Evolutionary conservation across 371 early-diverging fungal species (phyloP).

Genomic region (Mucor saturninus): DNA sequence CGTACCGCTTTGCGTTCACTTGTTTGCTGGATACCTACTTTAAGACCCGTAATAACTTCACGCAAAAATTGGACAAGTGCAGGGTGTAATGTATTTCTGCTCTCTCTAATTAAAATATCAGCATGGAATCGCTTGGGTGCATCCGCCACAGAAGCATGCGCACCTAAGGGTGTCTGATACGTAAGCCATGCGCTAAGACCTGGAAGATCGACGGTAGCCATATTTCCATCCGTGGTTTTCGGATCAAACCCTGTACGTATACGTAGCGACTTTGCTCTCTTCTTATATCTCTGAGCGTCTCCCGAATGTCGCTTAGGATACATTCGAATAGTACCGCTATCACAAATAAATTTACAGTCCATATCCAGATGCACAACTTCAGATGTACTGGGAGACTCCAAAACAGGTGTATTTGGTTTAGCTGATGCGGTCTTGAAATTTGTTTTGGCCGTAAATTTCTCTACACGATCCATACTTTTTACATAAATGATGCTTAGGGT

Average conservation of each 20-base stretch:
- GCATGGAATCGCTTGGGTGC: conserved; percentile 62
- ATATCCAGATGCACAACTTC: conserved; percentile 41
- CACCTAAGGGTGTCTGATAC: conserved; percentile 70
- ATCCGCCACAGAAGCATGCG: conserved; percentile 37
- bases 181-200: conserved; percentile 62
- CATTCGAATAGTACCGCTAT: conserved; percentile 55
- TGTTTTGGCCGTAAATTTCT: conserved; percentile 50
- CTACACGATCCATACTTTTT: conserved; percentile 60
- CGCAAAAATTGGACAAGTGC: conserved; percentile 74
- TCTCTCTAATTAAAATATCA: conserved; percentile 75
- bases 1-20: conserved; percentile 47
- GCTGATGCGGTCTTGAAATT: conserved; percentile 29
- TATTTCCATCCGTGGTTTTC: conserved; percentile 41
- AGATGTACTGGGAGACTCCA: conserved; percentile 9
- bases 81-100: conserved; percentile 80
- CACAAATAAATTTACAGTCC: conserved; percentile 46
- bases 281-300: conserved; percentile 19
- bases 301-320: conserved; percentile 57
- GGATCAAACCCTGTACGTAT: conserved; percentile 22
- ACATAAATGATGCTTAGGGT: conserved; percentile 70
- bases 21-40: conserved; percentile 64
- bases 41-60: conserved; percentile 69
- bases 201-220: conserved; percentile 69
- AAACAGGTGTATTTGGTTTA: background rate
- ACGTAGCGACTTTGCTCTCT: conserved; percentile 19